These are phyloP conservation scores for Ascosphaera apis DNA, from an alignment of 2,329 filamentous ascomycete species.

Conservation along the genomic window DNA sequence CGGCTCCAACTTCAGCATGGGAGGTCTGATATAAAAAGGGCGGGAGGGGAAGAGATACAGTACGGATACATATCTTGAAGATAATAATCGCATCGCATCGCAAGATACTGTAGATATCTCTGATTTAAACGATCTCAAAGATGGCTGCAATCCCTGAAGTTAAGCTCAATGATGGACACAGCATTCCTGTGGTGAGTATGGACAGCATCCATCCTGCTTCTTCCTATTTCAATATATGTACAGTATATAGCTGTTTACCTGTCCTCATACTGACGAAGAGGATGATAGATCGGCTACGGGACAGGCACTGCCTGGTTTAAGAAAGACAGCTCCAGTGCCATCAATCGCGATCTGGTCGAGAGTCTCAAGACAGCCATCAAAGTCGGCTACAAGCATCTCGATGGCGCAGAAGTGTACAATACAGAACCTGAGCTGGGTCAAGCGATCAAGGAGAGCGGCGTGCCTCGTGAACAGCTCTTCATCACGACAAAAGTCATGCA, in stretches of 20 bases:
- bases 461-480: constrained; percentile 25
- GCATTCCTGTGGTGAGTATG: constrained; percentile 31
- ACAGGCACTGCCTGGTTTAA: constrained; percentile 45
- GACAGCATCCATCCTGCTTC: constrained; percentile 1
- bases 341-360: constrained; percentile 32
- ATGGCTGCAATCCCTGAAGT: constrained; percentile 17
- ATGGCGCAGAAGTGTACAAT: constrained; percentile 35
- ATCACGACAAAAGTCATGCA: constrained; percentile 33
- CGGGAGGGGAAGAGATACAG: too few relatives aligned
- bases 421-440: constrained; percentile 26
- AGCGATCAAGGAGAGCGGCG: constrained; percentile 24
- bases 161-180: constrained; percentile 32
- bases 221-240: background rate
- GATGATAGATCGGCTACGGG: constrained; percentile 32
- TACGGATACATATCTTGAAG: too few relatives aligned
- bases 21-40: background rate
- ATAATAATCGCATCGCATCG: background rate
- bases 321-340: constrained; percentile 19
- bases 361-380: constrained; percentile 32
- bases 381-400: constrained; percentile 37
- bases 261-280: constrained; percentile 1
- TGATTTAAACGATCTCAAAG: background rate
- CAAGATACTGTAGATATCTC: background rate
- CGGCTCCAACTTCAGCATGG: too few relatives aligned
- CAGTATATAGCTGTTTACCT: background rate